Percentiles rank a stretch among this genome's conserved stretches.
phyloP scores from a whole-genome alignment of 129 eudicot species.

The Pulicaria dysenterica region DNA sequence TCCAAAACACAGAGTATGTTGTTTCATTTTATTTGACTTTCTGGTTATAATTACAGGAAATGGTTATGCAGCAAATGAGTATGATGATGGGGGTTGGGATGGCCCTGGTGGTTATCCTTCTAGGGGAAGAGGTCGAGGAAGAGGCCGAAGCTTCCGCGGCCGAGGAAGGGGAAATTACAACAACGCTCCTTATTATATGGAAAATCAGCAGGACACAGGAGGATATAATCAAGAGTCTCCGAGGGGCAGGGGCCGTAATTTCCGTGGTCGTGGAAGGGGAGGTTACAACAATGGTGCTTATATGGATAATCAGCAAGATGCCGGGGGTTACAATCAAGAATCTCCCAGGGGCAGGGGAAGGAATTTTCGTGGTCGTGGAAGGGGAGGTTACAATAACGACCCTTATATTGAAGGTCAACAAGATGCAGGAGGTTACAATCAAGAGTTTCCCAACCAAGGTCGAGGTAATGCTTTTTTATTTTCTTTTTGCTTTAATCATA shows the following conservation, averaged over 20 bases:
- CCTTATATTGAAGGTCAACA: conserved; percentile 62
- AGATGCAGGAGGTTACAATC: conserved; percentile 70
- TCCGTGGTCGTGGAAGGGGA: conserved; percentile 94
- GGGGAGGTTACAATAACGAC: conserved; percentile 64
- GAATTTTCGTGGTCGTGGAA: conserved; percentile 79
- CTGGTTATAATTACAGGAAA: conserved; percentile 47
- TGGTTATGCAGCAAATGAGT: conserved; percentile 57
- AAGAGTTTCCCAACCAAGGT: conserved; percentile 58
- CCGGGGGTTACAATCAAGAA: conserved; percentile 73
- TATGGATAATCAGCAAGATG: conserved; percentile 59
- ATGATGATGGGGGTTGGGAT: conserved; percentile 93
- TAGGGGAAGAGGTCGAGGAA: conserved; percentile 91
- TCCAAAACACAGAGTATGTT: not conserved
- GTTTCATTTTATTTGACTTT: not conserved
- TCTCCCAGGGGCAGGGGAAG: conserved; percentile 82
- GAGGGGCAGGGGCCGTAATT: conserved; percentile 69
- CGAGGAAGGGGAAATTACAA: conserved; percentile 86
- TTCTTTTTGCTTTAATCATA: not conserved
- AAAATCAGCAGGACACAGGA: conserved; percentile 61
- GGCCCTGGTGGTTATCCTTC: conserved; percentile 51
- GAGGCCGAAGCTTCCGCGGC: conserved; percentile 76
- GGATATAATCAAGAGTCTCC: conserved; percentile 80
- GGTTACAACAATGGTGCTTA: conserved; percentile 67
- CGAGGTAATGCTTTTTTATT: conserved; percentile 33
- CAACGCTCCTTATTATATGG: conserved; percentile 60